Evolutionary conservation across 305 asterid genomes (phyloP).

Genomic region (Solanum hybrid): DNA sequence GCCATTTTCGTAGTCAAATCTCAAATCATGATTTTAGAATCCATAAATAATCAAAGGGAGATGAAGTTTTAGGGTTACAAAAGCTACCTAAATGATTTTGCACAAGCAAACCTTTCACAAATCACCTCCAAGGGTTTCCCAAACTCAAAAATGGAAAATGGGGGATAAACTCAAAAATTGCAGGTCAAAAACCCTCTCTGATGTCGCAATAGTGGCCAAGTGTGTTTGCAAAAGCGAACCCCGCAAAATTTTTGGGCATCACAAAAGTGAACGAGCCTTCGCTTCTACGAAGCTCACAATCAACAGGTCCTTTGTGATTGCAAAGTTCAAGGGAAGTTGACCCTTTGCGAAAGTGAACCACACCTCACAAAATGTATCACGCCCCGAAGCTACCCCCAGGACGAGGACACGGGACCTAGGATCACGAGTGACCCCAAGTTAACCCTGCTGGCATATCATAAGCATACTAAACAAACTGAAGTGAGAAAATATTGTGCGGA

Average conservation of each 20-base stretch:
- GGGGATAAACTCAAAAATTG: not conserved
- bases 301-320: not conserved
- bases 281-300: not conserved
- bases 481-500: no score
- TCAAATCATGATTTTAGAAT: not conserved
- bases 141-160: not conserved
- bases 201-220: no score
- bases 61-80: not conserved
- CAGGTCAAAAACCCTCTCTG: not conserved
- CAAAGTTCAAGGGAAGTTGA: not conserved
- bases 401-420: no score
- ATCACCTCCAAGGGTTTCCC: not conserved
- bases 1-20: not conserved
- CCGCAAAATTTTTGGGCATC: not conserved
- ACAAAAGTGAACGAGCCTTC: not conserved
- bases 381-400: no score
- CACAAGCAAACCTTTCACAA: not conserved
- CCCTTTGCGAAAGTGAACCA: not conserved
- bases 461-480: no score
- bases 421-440: no score
- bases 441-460: no score
- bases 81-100: not conserved
- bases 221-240: not conserved
- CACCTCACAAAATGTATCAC: not conserved
- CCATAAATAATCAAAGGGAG: not conserved